Evolutionary conservation across 257 asterid genomes (phyloP).

Genomic region (Nicotiana attenuata): DNA sequence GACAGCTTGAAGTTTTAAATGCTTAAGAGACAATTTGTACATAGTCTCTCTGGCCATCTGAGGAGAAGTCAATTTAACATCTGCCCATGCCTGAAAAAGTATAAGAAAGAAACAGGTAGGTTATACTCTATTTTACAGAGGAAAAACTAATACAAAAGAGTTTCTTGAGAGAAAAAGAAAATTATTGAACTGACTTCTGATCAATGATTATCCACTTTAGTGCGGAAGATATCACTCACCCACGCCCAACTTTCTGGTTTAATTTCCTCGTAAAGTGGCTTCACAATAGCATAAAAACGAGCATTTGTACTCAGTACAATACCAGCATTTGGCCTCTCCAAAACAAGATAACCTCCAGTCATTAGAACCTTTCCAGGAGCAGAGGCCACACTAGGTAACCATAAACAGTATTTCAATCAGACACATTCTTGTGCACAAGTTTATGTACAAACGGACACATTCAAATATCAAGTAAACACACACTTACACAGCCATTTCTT

Average conservation of each 20-base stretch:
- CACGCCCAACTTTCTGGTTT: conserved; percentile 79
- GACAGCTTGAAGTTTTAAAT: conserved; percentile 50
- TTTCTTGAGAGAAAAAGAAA: neutral
- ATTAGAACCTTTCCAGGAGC: conserved; percentile 99
- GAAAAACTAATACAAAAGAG: neutral
- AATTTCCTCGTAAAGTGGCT: conserved; percentile 61
- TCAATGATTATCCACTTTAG: neutral
- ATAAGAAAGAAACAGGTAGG: neutral
- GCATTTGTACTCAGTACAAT: conserved; percentile 95
- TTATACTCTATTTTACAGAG: neutral
- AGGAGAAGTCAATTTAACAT: conserved; percentile 90
- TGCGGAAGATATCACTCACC: conserved; percentile 40
- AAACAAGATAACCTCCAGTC: conserved; percentile 94
- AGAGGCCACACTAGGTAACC: conserved; percentile 68
- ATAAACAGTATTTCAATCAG: conserved; percentile 12
- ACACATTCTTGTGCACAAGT: neutral
- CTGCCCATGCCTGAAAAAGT: conserved; percentile 67
- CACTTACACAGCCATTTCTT: conserved; percentile 25
- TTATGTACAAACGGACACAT: neutral
- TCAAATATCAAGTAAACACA: neutral
- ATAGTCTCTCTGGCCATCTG: conserved; percentile 87
- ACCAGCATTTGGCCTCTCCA: conserved; percentile 98
- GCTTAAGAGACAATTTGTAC: conserved; percentile 69
- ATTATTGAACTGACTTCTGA: neutral
- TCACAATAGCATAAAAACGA: conserved; percentile 86